Evolutionary conservation across 2,329 filamentous ascomycete genomes (phyloP), one percentile per base, ranked within the genome.

Genomic region (Atkinsonella texensis): DNA sequence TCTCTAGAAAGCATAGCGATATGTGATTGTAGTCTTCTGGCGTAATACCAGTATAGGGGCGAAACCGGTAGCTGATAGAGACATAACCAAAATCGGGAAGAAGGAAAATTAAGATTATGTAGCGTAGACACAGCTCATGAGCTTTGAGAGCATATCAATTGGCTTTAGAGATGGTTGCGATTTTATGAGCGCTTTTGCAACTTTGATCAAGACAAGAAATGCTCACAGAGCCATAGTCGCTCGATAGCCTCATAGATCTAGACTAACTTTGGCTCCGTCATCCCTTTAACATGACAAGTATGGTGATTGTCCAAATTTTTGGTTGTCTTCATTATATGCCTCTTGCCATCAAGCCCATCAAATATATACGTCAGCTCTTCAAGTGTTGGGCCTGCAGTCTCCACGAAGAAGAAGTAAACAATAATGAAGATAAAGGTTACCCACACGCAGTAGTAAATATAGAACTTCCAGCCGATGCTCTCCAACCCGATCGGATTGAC

Each of bases 361-460:
- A 68, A 68, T 12, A 68, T 49, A 40, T 60, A 63, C 0, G 64
- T 56, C 9, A 68, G 42, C 48, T 68, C 66, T 49, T 68, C 66
- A n/a, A 68, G 52, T 1, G 65, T 68, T 5, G 63, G 64, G 0
- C 67, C 68, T 1, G 61, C 58, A 0, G 67, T 70, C 56, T 70
- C 68, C 0, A 66, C 62, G 41, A 70, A 70, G 55, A 68, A 69
- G 53, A 71, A 68, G 53, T 68, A 72, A 0, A 69, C 65, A 6
- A 66, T 55, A 20, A 66, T 5, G 53, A 71, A 65, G 13, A 70
- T 60, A 2, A 68, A 53, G 3, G 61, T 60, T 5, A 71, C 62
- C 66, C 66, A 70, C 35, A 68, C 61, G 49, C 67, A 70, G 57
- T 69, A 70, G 53, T 67, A 68, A 20, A 70, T 67, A 61, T 71